Base-by-base conservation (phyloP, 176 grass and related monocot genomes). In the Elaeis guineensis region DNA sequence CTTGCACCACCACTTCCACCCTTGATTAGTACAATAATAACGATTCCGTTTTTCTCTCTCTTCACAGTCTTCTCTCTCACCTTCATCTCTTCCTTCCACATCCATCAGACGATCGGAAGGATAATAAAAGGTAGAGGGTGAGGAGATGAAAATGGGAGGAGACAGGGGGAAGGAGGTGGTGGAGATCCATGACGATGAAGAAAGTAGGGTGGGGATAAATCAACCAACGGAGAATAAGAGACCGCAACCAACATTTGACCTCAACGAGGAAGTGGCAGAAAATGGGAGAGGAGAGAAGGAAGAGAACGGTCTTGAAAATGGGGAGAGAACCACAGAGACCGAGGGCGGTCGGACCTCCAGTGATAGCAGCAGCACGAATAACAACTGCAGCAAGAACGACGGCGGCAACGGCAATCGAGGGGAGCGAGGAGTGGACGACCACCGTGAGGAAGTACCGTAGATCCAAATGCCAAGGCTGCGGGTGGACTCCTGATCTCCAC, bases 401-500 rank as follows among this genome's bases (percentile, higher is more conserved):
- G 1, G 11, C 0, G 32, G 32, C 32, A 9, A 35, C n/a, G 32
- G 8, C 32, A 35, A 9, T 9, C 32, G 8, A 72, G 50, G 6
- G 53, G 52, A 25, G 25, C 11, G 14, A 21, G 14, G 6, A 18
- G 49, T 0, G 16, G 20, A 14, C 21, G 20, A 56, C 24, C 52
- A 18, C 23, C 16, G 91, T 97, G 73, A 74, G 93, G 78, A 87
- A 85, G 50, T 97, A 97, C 84, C 86, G 85, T 59, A 66, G 93
- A 35, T 97, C 93, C 3, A 92, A 66, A 55, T 85, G 51, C 84
- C 93, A 29, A 80, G 87, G 24, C 79, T 97, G 58, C 78, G 84
- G 84, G 25, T 97, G 93, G 93, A 97, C 93, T 12, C 93, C 93
- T 0, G 81, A 92, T 64, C 87, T 97, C 55, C 93, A 97, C 63